Evolutionary conservation across 2,329 filamentous ascomycete species (phyloP), one percentile per base, ranked within the genome.

Genomic region (Myriosclerotinia scirpicola): DNA sequence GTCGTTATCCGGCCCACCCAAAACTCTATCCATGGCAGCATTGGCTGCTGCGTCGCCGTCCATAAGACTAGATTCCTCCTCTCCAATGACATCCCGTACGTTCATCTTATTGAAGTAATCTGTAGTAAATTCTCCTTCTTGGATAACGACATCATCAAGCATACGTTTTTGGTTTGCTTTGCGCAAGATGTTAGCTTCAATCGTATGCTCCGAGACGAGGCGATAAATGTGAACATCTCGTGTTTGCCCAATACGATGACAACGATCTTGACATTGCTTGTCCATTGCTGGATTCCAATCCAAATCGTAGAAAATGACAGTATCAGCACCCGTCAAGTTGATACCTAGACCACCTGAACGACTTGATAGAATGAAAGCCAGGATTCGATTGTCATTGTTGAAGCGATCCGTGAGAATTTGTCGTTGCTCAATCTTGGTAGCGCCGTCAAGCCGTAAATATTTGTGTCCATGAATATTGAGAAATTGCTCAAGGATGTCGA

Each of bases 271-370:
- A 75, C 95, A 99, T 78, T 99, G 95, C 78, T 97, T 97, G 81
- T 99, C 95, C 95, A 99, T 99, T 62, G 96, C 95, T 0, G 95
- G 95, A 74, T 99, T 99, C 96, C 96, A 99, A 77, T 99, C 95
- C 68, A 98, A 88, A 75, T 99, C 95, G 79, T 98, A 99, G 78
- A 99, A 99, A 71, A 99, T 97, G 74, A 99, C 95, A 0, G 93
- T 97, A 77, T 98, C 95, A 6, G 95, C 95, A 59, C 95, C 95
- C 0, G 94, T 98, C 54, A 99, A 83, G 74, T 99, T 99, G 81
- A 99, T 96, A 67, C 95, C 95, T 0, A 99, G 83, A 65, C 95
- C 95, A 71, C 95, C 95, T 0, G 95, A 97, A 67, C 95, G 88
- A 60, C 93, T 97, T 0, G 94, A 98, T 6, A 99, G 81, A 73